Conservation (phyloP, 2,329 filamentous ascomycete genomes). For the Dissoconium aciculare region DNA sequence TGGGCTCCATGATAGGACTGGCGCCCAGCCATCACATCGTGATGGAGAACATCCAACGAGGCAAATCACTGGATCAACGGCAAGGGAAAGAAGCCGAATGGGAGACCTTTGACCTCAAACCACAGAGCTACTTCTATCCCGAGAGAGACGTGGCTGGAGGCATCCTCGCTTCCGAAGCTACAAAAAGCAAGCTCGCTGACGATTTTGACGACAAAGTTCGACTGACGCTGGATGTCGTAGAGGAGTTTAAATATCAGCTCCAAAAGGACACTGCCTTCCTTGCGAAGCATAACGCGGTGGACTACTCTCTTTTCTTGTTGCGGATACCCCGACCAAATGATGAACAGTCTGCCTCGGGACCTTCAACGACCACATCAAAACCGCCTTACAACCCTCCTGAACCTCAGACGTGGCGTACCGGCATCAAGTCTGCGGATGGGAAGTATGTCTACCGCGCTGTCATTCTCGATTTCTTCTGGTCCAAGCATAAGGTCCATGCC, state of each 20-base stretch:
- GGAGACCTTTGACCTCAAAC: conserved; percentile 64
- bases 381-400: conserved; percentile 20
- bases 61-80: conserved; percentile 34
- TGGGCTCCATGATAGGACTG: conserved; percentile 45
- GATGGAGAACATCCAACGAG: conserved; percentile 61
- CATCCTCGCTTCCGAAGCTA: conserved; percentile 46
- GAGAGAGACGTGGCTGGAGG: conserved; percentile 56
- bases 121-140: conserved; percentile 59
- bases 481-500: conserved; percentile 54
- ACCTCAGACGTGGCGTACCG: conserved; percentile 42
- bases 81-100: conserved; percentile 33
- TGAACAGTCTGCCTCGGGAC: conserved; percentile 3
- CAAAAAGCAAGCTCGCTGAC: conserved; percentile 51
- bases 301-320: conserved; percentile 61
- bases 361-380: conserved; percentile 3
- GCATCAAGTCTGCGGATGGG: conserved; percentile 45
- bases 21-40: conserved; percentile 59
- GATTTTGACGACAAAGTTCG: conserved; percentile 51
- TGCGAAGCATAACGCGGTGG: conserved; percentile 48
- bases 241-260: conserved; percentile 41
- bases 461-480: conserved; percentile 65
- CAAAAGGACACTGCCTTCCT: conserved; percentile 50
- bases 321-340: conserved; percentile 32
- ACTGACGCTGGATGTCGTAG: conserved; percentile 40
- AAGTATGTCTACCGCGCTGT: conserved; percentile 53